Base-by-base conservation (phyloP, 2,329 filamentous ascomycete genomes). In the Metarhizium brunneum region DNA sequence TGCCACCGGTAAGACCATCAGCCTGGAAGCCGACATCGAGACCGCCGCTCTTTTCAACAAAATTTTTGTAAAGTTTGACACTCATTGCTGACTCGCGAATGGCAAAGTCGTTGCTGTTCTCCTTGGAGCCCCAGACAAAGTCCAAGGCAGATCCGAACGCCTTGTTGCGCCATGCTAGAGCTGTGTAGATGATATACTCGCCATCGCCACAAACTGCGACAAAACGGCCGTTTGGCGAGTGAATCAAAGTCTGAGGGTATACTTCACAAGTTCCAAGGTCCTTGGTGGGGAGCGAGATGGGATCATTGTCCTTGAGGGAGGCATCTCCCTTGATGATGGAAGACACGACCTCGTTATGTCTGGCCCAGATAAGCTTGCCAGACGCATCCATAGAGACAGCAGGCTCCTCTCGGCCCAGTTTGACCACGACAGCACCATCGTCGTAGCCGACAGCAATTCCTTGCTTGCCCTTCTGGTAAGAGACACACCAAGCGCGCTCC, bases 161-260 rank as follows among this genome's bases (percentile, higher is more conserved):
- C 76, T 97, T 96, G 74, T 99, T 97, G 69, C 94, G 86, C 82
- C 95, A 95, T 3, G 92, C 92, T 57, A 97, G 81, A 55, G 94
- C 92, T 32, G 94, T 97, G 76, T 97, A 97, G 66, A 97, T 96
- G 70, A 97, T 97, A 75, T 96, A 99, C 73, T 99, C 94, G 59
- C 94, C 94, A 69, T 99, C 94, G 62, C 94, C 94, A 62, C 92
- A 97, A 50, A 80, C 77, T 18, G 77, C 71, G 51, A 94, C 89
- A 63, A 94, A 94, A 58, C 91, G 85, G 53, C 91, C 91, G 64
- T 99, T 99, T 40, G 94, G 90, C n/a, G 92, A 96, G 75, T 99
- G 94, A 40, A 90, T 82, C 53, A 99, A 81, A 0, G 91, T 95
- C 68, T 96, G 92, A 1, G 94, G 94, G 71, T 96, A 99, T 47